Evolutionary conservation across 2,329 filamentous ascomycete genomes (phyloP).

Genomic region (Colletotrichum magnum): DNA sequence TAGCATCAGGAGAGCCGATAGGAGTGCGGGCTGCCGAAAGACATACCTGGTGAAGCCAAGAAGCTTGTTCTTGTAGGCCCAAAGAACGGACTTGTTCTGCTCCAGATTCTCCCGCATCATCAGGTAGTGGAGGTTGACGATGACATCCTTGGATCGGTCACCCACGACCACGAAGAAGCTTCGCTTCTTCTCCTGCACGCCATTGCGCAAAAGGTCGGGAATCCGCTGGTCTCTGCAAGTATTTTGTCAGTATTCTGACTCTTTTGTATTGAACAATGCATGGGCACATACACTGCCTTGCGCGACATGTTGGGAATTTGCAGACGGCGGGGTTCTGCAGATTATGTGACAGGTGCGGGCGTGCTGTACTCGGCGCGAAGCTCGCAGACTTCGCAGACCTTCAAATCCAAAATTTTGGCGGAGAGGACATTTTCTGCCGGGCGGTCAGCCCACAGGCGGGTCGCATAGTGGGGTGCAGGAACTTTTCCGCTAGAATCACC

Average conservation of each 20-base stretch:
- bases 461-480: constrained; percentile 29
- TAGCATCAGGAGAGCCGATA: constrained; percentile 10
- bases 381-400: constrained; percentile 10
- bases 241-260: constrained; percentile 3
- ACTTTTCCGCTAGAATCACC: constrained; percentile 30
- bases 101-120: constrained; percentile 92
- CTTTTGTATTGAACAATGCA: neutral
- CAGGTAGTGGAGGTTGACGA: constrained; percentile 93
- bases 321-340: constrained; percentile 19
- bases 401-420: constrained; percentile 55
- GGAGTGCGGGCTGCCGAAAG: neutral
- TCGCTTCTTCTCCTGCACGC: constrained; percentile 94
- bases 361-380: constrained; percentile 25
- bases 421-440: constrained; percentile 54
- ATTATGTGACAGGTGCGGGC: constrained; percentile 21
- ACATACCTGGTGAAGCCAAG: constrained; percentile 85
- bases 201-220: constrained; percentile 91
- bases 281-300: constrained; percentile 65
- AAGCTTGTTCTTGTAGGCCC: constrained; percentile 99
- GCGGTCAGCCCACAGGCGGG: constrained; percentile 49
- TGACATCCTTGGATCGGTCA: constrained; percentile 94
- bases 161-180: constrained; percentile 98
- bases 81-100: constrained; percentile 91
- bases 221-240: constrained; percentile 84
- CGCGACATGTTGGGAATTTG: constrained; percentile 66